phyloP scores from a whole-genome alignment of 2,329 filamentous ascomycete genomes.

The Raffaelea ambrosiae region DNA sequence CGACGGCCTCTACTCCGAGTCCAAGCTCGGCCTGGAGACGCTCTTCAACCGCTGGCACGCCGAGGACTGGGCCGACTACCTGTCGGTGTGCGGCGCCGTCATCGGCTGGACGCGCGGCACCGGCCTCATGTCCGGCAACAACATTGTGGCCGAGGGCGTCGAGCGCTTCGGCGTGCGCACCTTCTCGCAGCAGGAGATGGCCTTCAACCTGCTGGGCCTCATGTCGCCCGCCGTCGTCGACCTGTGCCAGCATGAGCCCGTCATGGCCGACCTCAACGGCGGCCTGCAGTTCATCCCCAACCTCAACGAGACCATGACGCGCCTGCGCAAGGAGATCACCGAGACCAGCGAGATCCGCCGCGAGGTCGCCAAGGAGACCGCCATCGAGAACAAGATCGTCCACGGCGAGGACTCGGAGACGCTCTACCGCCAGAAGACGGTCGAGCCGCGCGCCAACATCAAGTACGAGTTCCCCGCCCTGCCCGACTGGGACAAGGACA shows the following conservation, averaged over 20 bases:
- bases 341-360: conserved; percentile 90
- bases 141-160: conserved; percentile 92
- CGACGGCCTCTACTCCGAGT: conserved; percentile 92
- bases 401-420: conserved; percentile 89
- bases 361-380: conserved; percentile 90
- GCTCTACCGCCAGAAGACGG: conserved; percentile 87
- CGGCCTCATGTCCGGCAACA: conserved; percentile 53
- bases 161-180: conserved; percentile 95
- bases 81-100: conserved; percentile 95
- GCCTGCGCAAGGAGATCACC: conserved; percentile 87
- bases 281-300: conserved; percentile 96
- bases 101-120: conserved; percentile 99
- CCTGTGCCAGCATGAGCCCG: conserved; percentile 88
- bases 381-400: conserved; percentile 94
- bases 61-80: conserved; percentile 93
- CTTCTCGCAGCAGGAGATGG: conserved; percentile 99
- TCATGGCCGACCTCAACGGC: conserved; percentile 95
- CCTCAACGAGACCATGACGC: conserved; percentile 88
- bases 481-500: conserved; percentile 84
- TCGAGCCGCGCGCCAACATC: conserved; percentile 93
- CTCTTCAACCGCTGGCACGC: conserved; percentile 98
- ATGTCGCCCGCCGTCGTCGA: conserved; percentile 94
- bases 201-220: conserved; percentile 92
- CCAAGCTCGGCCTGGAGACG: conserved; percentile 92
- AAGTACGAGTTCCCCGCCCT: conserved; percentile 91